Percentiles rank a stretch among this genome's conserved stretches.
phyloP scores from a whole-genome alignment of 1,284 basidiomycete genomes.

The Sphaerobolus stellatus region DNA sequence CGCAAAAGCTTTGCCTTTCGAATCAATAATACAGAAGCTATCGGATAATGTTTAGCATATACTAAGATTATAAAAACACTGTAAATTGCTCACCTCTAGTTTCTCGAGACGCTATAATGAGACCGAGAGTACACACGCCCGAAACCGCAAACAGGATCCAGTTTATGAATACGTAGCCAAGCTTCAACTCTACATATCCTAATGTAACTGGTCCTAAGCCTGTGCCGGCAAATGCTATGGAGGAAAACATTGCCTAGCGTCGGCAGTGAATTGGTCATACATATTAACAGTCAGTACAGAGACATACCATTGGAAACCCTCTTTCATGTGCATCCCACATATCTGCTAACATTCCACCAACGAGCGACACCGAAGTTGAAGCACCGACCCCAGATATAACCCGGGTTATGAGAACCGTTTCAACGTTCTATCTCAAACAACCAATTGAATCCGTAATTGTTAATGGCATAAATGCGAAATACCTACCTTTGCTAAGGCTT shows the following conservation, averaged over 20 bases:
- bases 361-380: constrained; percentile 60
- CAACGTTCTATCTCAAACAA: constrained; percentile 45
- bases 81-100: constrained; percentile 2
- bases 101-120: constrained; percentile 2
- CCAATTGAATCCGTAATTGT: neutral
- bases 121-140: neutral
- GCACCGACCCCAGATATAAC: constrained; percentile 71
- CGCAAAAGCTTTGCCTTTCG: constrained; percentile 56
- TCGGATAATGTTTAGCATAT: neutral
- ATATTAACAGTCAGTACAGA: no score
- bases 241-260: constrained; percentile 55
- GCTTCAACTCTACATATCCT: constrained; percentile 41
- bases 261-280: neutral
- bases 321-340: constrained; percentile 60
- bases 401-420: constrained; percentile 61
- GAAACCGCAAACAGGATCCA: constrained; percentile 10
- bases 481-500: constrained; percentile 61
- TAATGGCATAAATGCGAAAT: neutral
- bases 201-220: constrained; percentile 67
- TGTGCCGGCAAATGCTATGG: constrained; percentile 60
- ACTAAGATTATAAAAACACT: neutral
- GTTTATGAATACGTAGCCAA: constrained; percentile 9
- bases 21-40: constrained; percentile 55
- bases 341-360: constrained; percentile 67
- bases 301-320: constrained; percentile 32